phyloP scores from a whole-genome alignment of 164 flowering plant genomes.

The Vitis vinifera region DNA sequence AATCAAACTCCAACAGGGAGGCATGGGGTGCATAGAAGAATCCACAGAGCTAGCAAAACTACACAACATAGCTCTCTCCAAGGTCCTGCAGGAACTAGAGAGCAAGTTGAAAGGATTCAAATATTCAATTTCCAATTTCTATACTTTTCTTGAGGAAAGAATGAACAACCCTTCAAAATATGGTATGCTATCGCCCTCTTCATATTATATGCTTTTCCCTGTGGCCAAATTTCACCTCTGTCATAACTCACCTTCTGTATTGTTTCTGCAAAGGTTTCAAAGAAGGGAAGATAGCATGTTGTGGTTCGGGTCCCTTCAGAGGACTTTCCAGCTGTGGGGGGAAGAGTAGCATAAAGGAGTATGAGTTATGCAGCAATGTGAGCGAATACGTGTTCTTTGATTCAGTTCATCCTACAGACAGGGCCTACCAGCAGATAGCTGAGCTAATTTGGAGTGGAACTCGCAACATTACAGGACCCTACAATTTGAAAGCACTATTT shows the following conservation, averaged over 20 bases:
- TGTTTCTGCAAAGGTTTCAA: neutral
- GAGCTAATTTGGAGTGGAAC: conserved; percentile 4
- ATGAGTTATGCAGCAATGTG: neutral
- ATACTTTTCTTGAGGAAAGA: neutral
- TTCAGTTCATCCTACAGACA: neutral
- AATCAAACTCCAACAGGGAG: conserved; percentile 1
- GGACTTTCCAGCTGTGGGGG: neutral
- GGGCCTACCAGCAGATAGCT: neutral
- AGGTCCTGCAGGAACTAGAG: conserved; percentile 8
- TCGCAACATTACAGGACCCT: neutral
- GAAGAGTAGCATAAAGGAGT: neutral
- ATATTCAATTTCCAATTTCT: conserved; percentile 20
- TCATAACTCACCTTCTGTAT: no score
- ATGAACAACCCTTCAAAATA: conserved; percentile 9
- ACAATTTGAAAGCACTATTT: no score
- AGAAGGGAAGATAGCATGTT: conserved; percentile 3
- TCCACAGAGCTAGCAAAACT: conserved; percentile 13
- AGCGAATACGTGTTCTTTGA: conserved; percentile 1
- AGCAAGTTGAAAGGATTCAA: conserved; percentile 24
- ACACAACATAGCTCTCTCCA: conserved; percentile 26
- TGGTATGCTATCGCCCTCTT: conserved; percentile 4
- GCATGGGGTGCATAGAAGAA: conserved; percentile 11
- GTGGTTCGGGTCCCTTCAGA: neutral
- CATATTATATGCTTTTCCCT: neutral
- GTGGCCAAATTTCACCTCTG: no score